Conservation (phyloP, 2,329 filamentous ascomycete species). For the Botryotinia globosa region DNA sequence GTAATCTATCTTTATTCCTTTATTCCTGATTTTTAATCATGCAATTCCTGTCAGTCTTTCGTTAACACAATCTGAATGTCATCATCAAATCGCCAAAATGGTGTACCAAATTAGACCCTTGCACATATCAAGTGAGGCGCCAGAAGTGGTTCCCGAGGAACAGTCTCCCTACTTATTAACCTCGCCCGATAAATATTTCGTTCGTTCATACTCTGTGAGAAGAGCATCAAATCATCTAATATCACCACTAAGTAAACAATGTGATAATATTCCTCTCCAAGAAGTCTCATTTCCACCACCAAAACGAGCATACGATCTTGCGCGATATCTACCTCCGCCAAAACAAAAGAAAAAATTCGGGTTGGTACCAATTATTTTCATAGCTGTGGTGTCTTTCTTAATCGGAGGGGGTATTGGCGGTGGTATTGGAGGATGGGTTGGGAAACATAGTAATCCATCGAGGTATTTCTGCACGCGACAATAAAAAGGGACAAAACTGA, state of each 20-base stretch:
- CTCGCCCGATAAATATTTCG: constrained; percentile 21
- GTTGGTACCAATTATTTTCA: constrained; percentile 19
- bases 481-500: background rate
- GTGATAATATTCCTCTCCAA: background rate
- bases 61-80: constrained; percentile 6
- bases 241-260: background rate
- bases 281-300: constrained; percentile 4
- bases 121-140: constrained; percentile 20
- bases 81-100: constrained; percentile 6
- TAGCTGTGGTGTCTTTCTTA: constrained; percentile 23
- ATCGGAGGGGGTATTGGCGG: constrained; percentile 26
- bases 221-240: constrained; percentile 3
- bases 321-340: background rate
- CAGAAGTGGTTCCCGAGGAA: constrained; percentile 12
- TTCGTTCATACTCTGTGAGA: constrained; percentile 15
- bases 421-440: constrained; percentile 22
- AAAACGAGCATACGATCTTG: constrained; percentile 17
- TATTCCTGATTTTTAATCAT: constrained; percentile 9
- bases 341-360: constrained; percentile 14
- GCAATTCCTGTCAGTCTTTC: constrained; percentile 12
- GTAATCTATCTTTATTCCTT: constrained; percentile 12
- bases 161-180: constrained; percentile 16
- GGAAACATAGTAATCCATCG: background rate
- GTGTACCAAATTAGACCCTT: constrained; percentile 3
- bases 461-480: background rate